Evolutionary conservation across 1,139 yeast species (phyloP), one percentile per base, ranked within the genome.

Genomic region (Pichia sp.): DNA sequence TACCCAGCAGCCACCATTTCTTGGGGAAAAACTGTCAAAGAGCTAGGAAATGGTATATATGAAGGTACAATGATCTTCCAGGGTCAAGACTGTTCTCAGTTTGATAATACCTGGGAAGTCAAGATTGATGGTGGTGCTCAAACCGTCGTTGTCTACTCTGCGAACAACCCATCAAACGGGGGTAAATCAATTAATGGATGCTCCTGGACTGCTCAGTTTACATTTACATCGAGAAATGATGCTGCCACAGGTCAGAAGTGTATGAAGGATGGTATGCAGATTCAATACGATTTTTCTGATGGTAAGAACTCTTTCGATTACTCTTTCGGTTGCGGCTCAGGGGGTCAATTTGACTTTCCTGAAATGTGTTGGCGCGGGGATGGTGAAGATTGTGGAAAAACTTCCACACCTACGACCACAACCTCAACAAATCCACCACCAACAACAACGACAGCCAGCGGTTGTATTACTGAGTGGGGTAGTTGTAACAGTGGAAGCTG

Each of bases 211-310:
- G 63, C 67, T 3, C 50, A 58, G 10, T 58, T 60, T 51, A 58
- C 62, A n/a, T 64, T 68, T 10, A 50, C 61, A 24, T 67, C 59
- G 9, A 46, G 51, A 5, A 48, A 49, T 14, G 58, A 55, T 33
- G 46, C 55, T 17, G 20, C 47, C 14, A 55, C 59, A 17, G 61
- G 68, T 55, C 59, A 65, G 56, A 63, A 64, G 6, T 55, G 58
- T 44, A 53, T 55, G 58, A 8, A n/a, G 1, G 44, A 38, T 14
- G 51, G 58, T 16, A 65, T 65, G 57, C 68, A 66, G 55, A 63
- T 70, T 55, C 71, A 69, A 53, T 69, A 61, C 54, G 73, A 69
- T 49, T 67, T 69, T 60, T 20, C 24, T 27, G 46, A 64, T 8
- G n/a, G 30, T 44, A 6, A 41, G 3, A 17, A 47, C 16, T 55